Evolutionary conservation across 305 asterid species (phyloP), one percentile per base, ranked within the genome.

Genomic region (Fraxinus angustifolia): DNA sequence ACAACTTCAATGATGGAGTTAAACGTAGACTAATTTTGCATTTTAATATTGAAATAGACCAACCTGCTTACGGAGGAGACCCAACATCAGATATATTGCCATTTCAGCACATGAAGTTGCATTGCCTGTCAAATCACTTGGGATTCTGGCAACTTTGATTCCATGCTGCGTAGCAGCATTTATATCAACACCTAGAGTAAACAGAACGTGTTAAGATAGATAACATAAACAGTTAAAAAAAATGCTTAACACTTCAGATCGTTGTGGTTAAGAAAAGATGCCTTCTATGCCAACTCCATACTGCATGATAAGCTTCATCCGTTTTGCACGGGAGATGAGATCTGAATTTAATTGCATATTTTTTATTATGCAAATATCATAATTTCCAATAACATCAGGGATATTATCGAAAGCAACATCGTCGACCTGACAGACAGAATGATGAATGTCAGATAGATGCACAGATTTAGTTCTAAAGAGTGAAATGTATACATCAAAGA

Each of bases 1-100:
- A 17, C 73, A 65, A 78, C 33, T 50, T 53, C 80, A 71, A 80
- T 11, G 42, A 60, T 12, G 77, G 79, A 73, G 70, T 73, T 16
- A 21, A 62, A 45, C 33, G 38, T 23, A 82, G 67, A 6, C 30
- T 31, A 65, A 71, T 75, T 26, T 11, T 72, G 81, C 40, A 34
- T 70, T 74, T 81, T 26, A 75, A 78, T 85, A 80, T 62, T 53
- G 74, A 82, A 71, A 81, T 79, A 50, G 62, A 89, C 97, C 67
- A 90, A 95, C 99, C 85, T 93, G 99, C 90, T 91, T 95, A 82
- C 98, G 99, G 60, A 95, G 98, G 85, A 95, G 97, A 83, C 97
- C 97, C 93, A 95, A 87, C 85, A 90, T 91, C 84, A 93, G 87
- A 90, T 90, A 95, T 84, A 95, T 91, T 36, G 98, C 92, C 98